Base-by-base conservation (phyloP, 2,329 filamentous ascomycete genomes). In the Verticillium longisporum region DNA sequence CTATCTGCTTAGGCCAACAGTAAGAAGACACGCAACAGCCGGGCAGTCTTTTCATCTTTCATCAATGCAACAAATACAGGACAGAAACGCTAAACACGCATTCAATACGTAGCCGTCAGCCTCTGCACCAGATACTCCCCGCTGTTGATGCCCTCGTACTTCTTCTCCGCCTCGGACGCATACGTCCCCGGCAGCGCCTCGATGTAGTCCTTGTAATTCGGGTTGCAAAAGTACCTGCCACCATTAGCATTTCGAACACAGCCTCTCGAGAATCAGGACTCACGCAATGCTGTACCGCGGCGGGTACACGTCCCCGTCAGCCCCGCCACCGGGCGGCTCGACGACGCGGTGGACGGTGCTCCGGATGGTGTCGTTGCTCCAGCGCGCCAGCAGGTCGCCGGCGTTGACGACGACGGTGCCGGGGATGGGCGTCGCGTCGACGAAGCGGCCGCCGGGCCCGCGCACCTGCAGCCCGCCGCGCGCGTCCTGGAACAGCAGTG, bases 361-460 rank as follows among this genome's bases (percentile, higher is more conserved):
- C 77, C 90, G 92, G 76, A 97, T 96, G 4, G 85, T 89, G 69
- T 96, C 91, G 70, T 97, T 97, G 65, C 89, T 91, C 93, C 92
- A 97, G 59, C 92, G 81, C 1, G 91, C 88, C 57, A 97, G 78
- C 66, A 97, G 72, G 71, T 97, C 93, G 1, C 92, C 93, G 0
- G 92, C 92, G 69, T 97, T 97, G 65, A 97, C 84, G 11, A 97
- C 91, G 50, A 95, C 88, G 0, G 91, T 92, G 60, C 87, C 88
- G 38, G 86, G 80, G 62, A 96, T 94, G 0, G 93, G 92, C 7
- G 85, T 91, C 1, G 91, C 93, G 69, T 97, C 86, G 45, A 97
- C 86, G 69, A 93, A 97, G 0, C 82, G 85, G 1, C 90, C 91
- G 50, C 84, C 88, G 0, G 92, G 91, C 57, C 87, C 89, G 68